A percentile compares a stretch with the other conserved stretches of the same genome.
Conservation (phyloP, 768 basidiomycete genomes). For the Leccinum truebloodii region DNA sequence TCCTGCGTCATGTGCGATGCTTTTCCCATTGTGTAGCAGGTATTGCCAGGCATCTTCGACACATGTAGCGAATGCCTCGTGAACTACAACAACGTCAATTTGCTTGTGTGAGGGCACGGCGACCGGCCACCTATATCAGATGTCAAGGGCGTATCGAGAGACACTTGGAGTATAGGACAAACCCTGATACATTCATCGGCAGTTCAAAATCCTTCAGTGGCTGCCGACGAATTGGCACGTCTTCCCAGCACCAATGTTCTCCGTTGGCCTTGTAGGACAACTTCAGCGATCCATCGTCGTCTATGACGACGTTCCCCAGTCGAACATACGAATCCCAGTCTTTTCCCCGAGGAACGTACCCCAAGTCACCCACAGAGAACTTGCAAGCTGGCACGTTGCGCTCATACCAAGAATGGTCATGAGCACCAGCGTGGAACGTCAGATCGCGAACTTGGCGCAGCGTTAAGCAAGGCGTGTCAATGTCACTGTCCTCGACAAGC, state of each 20-base stretch:
- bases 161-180: constrained; percentile 16
- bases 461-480: constrained; percentile 28
- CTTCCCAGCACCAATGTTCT: constrained; percentile 41
- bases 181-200: constrained; percentile 34
- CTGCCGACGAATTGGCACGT: constrained; percentile 28
- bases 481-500: constrained; percentile 37
- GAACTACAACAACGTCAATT: constrained; percentile 40
- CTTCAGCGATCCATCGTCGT: constrained; percentile 26
- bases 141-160: constrained; percentile 1
- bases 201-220: constrained; percentile 38
- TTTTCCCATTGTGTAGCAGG: constrained; percentile 35
- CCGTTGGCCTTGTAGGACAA: constrained; percentile 29
- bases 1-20: constrained; percentile 32
- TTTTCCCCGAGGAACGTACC: constrained; percentile 40
- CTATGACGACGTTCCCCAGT: constrained; percentile 40
- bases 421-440: constrained; percentile 36
- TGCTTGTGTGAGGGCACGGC: constrained; percentile 39
- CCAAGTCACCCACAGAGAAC: constrained; percentile 46
- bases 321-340: constrained; percentile 41
- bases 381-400: constrained; percentile 41
- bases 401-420: constrained; percentile 44
- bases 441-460: constrained; percentile 41
- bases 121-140: constrained; percentile 43
- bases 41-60: constrained; percentile 42
- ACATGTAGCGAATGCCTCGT: constrained; percentile 30